phyloP scores from a whole-genome alignment of 2,329 filamentous ascomycete genomes.

The Stagonosporopsis rhizophila region DNA sequence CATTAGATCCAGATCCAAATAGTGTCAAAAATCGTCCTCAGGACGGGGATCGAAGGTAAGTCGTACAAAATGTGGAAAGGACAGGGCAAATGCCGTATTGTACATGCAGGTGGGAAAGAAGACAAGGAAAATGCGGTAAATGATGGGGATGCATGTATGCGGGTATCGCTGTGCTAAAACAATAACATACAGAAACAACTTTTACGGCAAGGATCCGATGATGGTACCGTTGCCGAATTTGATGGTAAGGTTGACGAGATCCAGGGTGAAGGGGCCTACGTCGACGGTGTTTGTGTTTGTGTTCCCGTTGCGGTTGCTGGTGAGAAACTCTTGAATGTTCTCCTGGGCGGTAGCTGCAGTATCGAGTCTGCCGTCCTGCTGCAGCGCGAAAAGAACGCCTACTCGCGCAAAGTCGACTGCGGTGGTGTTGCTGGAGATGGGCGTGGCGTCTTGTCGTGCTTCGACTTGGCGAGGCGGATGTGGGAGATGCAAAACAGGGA shows the following conservation, averaged over 20 bases:
- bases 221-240: conserved; percentile 45
- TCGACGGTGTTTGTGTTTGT: conserved; percentile 34
- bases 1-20: conserved; percentile 20
- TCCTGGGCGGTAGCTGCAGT: conserved; percentile 54
- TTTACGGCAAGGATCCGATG: conserved; percentile 27
- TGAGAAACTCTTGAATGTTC: conserved; percentile 50
- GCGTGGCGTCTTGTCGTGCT: conserved; percentile 31
- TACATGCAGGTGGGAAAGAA: conserved; percentile 2
- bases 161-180: conserved; percentile 20
- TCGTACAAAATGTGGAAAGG: background rate
- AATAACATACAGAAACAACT: conserved; percentile 9
- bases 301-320: conserved; percentile 39
- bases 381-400: conserved; percentile 55
- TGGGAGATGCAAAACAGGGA: conserved; percentile 35
- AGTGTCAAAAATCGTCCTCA: conserved; percentile 8
- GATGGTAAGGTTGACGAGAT: conserved; percentile 42
- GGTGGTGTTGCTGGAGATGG: conserved; percentile 45
- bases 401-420: conserved; percentile 56
- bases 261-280: conserved; percentile 39
- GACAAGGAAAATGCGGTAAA: conserved; percentile 1
- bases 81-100: conserved; percentile 9
- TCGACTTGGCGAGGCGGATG: conserved; percentile 26
- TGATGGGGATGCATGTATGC: conserved; percentile 17
- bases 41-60: conserved; percentile 1
- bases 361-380: conserved; percentile 50